A percentile compares a stretch with the other conserved stretches of the same genome.
Conservation (phyloP, 2,329 filamentous ascomycete genomes). For the Hypoxylon rubiginosum region DNA sequence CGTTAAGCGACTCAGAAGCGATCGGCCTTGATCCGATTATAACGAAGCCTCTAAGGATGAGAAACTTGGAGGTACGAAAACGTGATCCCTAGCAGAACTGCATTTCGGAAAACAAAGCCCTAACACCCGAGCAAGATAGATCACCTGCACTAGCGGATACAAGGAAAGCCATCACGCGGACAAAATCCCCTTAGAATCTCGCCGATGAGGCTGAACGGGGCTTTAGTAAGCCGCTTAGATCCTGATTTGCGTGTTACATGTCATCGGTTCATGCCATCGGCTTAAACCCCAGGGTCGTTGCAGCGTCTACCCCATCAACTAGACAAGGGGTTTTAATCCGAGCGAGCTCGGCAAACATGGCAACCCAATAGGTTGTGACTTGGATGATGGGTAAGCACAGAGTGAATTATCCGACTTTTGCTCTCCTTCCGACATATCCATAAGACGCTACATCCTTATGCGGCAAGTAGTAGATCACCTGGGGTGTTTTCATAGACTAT, state of each 20-base stretch:
- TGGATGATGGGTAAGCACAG: not conserved
- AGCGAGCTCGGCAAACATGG: not conserved
- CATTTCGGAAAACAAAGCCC: too few relatives aligned
- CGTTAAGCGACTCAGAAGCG: too few relatives aligned
- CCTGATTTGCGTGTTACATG: not conserved
- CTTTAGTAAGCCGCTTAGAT: not conserved
- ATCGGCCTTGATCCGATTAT: too few relatives aligned
- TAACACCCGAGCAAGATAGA: not conserved
- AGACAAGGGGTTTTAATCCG: not conserved
- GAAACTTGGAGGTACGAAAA: too few relatives aligned
- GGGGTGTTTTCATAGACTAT: not conserved
- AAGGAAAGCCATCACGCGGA: not conserved
- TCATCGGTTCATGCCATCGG: not conserved
- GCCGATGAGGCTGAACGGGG: not conserved
- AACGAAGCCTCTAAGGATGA: too few relatives aligned
- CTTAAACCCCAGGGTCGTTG: not conserved
- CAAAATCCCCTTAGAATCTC: not conserved
- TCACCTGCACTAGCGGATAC: not conserved
- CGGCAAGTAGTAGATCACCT: not conserved
- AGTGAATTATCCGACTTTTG: too few relatives aligned
- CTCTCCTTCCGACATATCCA: too few relatives aligned
- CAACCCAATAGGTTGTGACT: not conserved
- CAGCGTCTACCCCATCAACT: not conserved
- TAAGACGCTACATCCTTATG: not conserved
- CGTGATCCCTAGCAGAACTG: too few relatives aligned